phyloP scores from a whole-genome alignment of 148 eudicot genomes.

The Tetragonia tetragonoides region DNA sequence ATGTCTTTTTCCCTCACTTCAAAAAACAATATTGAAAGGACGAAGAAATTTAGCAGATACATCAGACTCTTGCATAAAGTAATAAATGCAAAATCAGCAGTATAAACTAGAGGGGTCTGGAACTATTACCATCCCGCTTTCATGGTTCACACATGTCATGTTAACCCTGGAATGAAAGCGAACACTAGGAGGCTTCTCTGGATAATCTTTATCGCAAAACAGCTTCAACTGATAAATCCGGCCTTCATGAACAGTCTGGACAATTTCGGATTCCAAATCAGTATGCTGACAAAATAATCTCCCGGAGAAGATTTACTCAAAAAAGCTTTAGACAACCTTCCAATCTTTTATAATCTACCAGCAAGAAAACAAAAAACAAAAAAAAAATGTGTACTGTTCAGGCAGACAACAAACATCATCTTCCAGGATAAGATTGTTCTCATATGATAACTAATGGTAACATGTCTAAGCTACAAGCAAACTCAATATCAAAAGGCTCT shows the following conservation, averaged over 20 bases:
- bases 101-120: neutral
- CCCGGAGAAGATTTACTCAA: neutral
- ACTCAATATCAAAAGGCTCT: neutral
- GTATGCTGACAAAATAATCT: slow-evolving; percentile 2
- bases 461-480: neutral
- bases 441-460: neutral
- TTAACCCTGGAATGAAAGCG: slow-evolving; percentile 38
- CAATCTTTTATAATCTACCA: neutral
- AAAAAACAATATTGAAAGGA: neutral
- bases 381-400: neutral
- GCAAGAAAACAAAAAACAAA: neutral
- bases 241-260: slow-evolving; percentile 45
- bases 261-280: neutral
- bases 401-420: neutral
- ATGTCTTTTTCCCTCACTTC: neutral
- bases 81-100: neutral
- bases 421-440: neutral
- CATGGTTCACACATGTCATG: slow-evolving; percentile 41
- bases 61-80: neutral
- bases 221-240: slow-evolving; percentile 47
- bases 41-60: neutral
- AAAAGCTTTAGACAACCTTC: neutral
- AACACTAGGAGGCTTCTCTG: slow-evolving; percentile 43
- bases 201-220: slow-evolving; percentile 48
- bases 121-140: slow-evolving; percentile 28